Evolutionary conservation across 164 flowering plant species (phyloP).

Genomic region (Pachysandra terminalis): DNA sequence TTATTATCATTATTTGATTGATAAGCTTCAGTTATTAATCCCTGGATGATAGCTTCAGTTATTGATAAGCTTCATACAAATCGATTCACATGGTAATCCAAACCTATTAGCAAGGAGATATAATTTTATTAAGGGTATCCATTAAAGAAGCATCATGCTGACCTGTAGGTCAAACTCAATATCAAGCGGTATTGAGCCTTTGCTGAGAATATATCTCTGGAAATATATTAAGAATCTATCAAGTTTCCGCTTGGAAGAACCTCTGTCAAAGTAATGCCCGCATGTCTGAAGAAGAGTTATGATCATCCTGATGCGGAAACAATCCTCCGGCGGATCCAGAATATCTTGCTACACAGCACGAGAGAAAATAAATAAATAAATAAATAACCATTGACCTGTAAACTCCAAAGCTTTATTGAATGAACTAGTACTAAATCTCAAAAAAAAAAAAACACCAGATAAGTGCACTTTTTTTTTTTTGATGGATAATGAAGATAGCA

Average conservation of each 20-base stretch:
- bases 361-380: constrained; percentile 6
- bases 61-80: neutral
- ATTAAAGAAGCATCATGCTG: constrained; percentile 20
- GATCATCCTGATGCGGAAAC: constrained; percentile 91
- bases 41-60: no score
- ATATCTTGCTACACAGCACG: constrained; percentile 64
- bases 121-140: neutral
- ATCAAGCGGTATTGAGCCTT: constrained; percentile 86
- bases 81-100: neutral
- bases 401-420: no score
- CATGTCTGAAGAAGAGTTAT: constrained; percentile 94
- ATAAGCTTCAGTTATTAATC: no score
- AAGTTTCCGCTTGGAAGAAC: constrained; percentile 95
- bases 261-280: constrained; percentile 96
- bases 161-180: constrained; percentile 99
- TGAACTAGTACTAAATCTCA: no score
- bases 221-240: constrained; percentile 86
- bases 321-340: constrained; percentile 96
- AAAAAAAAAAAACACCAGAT: no score
- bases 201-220: constrained; percentile 87
- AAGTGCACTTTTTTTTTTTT: no score
- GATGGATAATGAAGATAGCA: no score
- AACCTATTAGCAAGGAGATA: neutral
- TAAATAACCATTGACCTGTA: no score
- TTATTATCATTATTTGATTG: no score